Base-by-base conservation (phyloP, 2,329 filamentous ascomycete species). In the Gliomastix tumulicola region DNA sequence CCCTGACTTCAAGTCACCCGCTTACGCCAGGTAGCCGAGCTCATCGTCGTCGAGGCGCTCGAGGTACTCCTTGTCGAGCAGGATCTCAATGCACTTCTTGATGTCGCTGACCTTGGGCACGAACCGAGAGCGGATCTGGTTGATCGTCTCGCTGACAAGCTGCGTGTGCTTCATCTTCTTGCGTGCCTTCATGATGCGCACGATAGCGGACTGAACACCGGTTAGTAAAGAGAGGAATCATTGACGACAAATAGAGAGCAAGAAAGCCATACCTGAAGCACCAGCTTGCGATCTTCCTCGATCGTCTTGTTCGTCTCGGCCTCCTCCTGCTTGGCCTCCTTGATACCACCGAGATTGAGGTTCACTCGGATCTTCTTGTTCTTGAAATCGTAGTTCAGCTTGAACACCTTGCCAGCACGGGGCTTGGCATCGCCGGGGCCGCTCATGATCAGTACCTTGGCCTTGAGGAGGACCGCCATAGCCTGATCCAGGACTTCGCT, bases 301-400 rank as follows among this genome's bases (percentile, higher is more conserved):
- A 98, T 96, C 4, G 88, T 97, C 78, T 98, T 98, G 71, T 97
- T 94, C 7, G 92, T 98, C 57, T 98, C 92, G 43, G 88, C 89
- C 46, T 88, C 84, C 61, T 98, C 92, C 45, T 92, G 86, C 73
- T 96, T 97, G 55, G 90, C 83, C 65, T 98, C 94, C 22, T 88
- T 85, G 66, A 95, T 90, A 65, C 95, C 89, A 39, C 82, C 84
- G 37, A 97, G 82, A 61, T 98, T 98, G 37, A 98, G 71, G 55
- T 98, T 98, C 51, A 97, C 82, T 54, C 94, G 88, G 49, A 96
- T 82, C 72, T 97, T 98, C 75, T 98, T 98, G 68, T 82, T 88
- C 75, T 94, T 96, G 72, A 97, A 97, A 55, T 89, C 86, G 48
- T 88, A 84, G 65, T 98, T 98, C 42, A 98, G 73, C 32, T 74